Conservation (phyloP, 495 filamentous ascomycete genomes). For the Paragyromitra xinjiangensis region DNA sequence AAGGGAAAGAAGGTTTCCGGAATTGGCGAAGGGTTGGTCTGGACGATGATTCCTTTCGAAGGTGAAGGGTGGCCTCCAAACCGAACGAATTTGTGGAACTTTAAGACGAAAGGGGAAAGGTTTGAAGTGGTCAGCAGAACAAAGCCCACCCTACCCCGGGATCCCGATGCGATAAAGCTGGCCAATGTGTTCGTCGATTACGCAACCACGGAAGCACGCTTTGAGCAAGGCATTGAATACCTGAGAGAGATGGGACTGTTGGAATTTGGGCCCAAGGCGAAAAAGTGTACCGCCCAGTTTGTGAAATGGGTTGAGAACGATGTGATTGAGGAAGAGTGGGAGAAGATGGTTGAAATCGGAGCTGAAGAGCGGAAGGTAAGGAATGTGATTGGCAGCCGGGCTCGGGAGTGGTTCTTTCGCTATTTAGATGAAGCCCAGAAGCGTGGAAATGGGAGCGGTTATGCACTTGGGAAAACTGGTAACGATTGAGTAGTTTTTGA, state of each 20-base stretch:
- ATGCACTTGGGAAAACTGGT: slow-evolving; percentile 24
- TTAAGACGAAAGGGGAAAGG: slow-evolving; percentile 48
- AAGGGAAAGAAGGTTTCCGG: slow-evolving; percentile 44
- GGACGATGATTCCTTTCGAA: slow-evolving; percentile 48
- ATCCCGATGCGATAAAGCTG: slow-evolving; percentile 42
- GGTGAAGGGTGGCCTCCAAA: slow-evolving; percentile 30
- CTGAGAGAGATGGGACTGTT: slow-evolving; percentile 42
- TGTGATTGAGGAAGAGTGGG: slow-evolving; percentile 51
- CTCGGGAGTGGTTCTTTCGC: slow-evolving; percentile 41
- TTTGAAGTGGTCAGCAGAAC: slow-evolving; percentile 47
- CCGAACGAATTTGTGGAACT: slow-evolving; percentile 41
- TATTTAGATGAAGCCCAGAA: slow-evolving; percentile 36
- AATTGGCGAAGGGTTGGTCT: slow-evolving; percentile 43
- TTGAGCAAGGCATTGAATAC: slow-evolving; percentile 49
- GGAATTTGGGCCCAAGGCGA: slow-evolving; percentile 28
- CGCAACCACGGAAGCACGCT: slow-evolving; percentile 43
- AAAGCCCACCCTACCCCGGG: slow-evolving; percentile 34
- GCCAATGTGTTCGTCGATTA: slow-evolving; percentile 38
- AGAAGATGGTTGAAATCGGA: slow-evolving; percentile 43
- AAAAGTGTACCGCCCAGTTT: slow-evolving; percentile 28
- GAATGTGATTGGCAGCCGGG: slow-evolving; percentile 36
- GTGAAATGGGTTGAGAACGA: slow-evolving; percentile 44
- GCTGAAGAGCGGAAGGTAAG: slow-evolving; percentile 44
- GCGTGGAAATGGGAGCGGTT: slow-evolving; percentile 30
- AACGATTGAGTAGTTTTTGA: slow-evolving; percentile 2